Evolutionary conservation across 306 rosid genomes (phyloP).

Genomic region (Trifolium dubium): DNA sequence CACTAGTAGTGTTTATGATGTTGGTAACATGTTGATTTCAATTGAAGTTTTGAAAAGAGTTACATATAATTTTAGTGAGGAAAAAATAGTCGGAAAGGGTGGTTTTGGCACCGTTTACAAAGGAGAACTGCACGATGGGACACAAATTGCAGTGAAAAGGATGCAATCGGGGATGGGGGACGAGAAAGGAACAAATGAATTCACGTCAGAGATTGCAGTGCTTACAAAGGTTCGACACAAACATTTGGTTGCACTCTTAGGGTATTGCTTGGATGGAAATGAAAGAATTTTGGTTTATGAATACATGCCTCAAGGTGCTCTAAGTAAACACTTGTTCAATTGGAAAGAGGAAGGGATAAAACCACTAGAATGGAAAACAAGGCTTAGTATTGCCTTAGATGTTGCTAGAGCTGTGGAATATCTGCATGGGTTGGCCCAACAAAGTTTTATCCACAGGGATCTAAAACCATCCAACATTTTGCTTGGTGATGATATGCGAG

Average conservation of each 20-base stretch:
- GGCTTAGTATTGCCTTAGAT: conserved; percentile 82
- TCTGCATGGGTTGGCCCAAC: conserved; percentile 79
- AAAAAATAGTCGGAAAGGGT: conserved; percentile 74
- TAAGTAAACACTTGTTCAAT: conserved; percentile 62
- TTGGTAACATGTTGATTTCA: conserved; percentile 68
- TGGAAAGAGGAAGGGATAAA: conserved; percentile 63
- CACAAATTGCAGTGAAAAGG: conserved; percentile 92
- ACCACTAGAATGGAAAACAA: conserved; percentile 83
- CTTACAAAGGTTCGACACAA: conserved; percentile 86
- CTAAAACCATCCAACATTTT: conserved; percentile 94
- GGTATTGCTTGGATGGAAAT: conserved; percentile 87
- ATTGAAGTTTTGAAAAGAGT: conserved; percentile 73
- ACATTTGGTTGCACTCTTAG: conserved; percentile 84
- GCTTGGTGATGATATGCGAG: conserved; percentile 86
- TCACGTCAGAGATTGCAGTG: conserved; percentile 80
- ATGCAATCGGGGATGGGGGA: conserved; percentile 73
- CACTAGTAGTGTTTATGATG: conserved; percentile 50
- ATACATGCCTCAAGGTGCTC: conserved; percentile 86
- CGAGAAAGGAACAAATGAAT: conserved; percentile 71
- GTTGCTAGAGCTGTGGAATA: conserved; percentile 95
- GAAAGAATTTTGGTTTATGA: conserved; percentile 93
- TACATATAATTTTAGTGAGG: conserved; percentile 67
- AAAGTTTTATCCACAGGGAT: conserved; percentile 88
- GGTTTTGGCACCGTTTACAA: conserved; percentile 88
- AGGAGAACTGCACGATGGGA: conserved; percentile 89